Conservation (phyloP, 2,329 filamentous ascomycete species). For the Curvularia sp. region DNA sequence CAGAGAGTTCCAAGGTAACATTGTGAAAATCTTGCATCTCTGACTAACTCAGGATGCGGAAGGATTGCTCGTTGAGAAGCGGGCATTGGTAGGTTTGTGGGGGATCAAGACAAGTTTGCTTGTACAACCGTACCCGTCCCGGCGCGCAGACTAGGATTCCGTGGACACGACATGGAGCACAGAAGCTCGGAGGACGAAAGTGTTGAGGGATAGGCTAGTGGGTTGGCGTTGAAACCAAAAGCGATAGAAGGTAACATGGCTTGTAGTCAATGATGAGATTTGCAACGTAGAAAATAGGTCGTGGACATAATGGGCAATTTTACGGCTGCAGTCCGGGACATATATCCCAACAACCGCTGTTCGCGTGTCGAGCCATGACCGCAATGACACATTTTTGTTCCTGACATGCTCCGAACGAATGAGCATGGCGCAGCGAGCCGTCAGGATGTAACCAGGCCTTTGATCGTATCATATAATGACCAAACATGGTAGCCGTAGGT, state of each 20-base stretch:
- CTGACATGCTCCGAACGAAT: neutral
- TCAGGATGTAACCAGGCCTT: neutral
- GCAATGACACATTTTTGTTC: neutral
- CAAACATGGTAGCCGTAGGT: slow-evolving; percentile 18
- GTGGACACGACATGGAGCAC: neutral
- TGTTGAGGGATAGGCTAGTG: neutral
- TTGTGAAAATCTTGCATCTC: neutral
- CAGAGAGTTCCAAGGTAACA: neutral
- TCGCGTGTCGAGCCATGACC: neutral
- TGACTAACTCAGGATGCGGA: neutral
- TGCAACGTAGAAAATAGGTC: neutral
- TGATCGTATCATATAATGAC: neutral
- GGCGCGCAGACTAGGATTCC: neutral
- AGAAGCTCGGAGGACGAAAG: neutral
- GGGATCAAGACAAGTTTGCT: neutral
- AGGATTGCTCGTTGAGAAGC: neutral
- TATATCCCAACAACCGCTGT: neutral
- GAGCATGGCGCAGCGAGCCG: neutral
- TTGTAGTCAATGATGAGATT: neutral
- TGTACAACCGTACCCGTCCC: neutral
- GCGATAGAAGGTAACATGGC: neutral
- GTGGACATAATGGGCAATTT: neutral
- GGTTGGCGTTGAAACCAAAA: neutral
- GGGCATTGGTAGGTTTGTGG: neutral
- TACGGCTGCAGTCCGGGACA: slow-evolving; percentile 5